Evolutionary conservation across 164 flowering plant genomes (phyloP).

Genomic region (Umbilicus rupestris): DNA sequence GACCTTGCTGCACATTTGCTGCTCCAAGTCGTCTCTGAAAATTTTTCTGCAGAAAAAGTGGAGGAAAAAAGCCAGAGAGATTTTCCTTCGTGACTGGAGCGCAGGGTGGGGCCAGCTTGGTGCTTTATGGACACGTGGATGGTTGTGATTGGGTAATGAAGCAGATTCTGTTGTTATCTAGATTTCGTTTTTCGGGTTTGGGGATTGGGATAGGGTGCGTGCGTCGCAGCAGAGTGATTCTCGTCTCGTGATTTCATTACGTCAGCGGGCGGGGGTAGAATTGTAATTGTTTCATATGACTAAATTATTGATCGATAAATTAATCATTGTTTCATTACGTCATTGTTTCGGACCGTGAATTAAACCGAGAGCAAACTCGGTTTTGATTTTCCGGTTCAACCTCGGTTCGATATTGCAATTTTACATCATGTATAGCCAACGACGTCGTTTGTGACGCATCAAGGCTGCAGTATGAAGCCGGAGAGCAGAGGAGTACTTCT

Average conservation of each 20-base stretch:
- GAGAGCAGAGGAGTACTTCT: too few relatives aligned
- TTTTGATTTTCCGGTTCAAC: too few relatives aligned
- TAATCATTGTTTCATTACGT: too few relatives aligned
- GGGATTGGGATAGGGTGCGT: not conserved
- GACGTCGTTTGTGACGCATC: too few relatives aligned
- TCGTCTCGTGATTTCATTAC: not conserved
- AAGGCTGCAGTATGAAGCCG: too few relatives aligned
- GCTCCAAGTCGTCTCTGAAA: not conserved
- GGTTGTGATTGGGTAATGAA: conserved; percentile 15
- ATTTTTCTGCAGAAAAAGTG: not conserved
- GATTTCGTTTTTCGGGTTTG: conserved; percentile 20
- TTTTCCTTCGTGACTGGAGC: not conserved
- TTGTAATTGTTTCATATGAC: not conserved
- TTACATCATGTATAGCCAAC: too few relatives aligned
- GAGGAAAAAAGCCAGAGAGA: not conserved
- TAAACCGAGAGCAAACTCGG: too few relatives aligned
- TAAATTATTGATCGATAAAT: not conserved
- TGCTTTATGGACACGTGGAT: conserved; percentile 26
- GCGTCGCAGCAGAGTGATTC: not conserved
- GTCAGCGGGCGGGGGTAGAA: not conserved
- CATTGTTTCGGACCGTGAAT: too few relatives aligned
- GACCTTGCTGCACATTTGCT: not conserved
- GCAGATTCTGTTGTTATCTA: conserved; percentile 26
- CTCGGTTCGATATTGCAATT: too few relatives aligned
- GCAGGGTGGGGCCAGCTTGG: conserved; percentile 13